These are phyloP conservation scores for Quercus lobata DNA, from an alignment of 331 rosid species.

Conservation along the genomic window DNA sequence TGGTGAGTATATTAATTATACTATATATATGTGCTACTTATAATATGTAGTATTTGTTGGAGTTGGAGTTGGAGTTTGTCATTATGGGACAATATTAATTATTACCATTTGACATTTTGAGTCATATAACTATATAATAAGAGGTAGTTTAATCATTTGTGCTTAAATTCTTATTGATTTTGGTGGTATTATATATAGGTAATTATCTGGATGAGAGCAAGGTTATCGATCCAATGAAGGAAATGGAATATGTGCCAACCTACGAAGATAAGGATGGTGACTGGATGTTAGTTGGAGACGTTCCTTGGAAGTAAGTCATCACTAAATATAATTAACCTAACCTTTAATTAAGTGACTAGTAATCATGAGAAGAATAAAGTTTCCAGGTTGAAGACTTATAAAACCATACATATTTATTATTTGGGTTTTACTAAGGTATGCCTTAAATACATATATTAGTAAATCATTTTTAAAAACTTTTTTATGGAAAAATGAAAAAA, in stretches of 20 bases:
- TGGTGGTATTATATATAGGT: neutral
- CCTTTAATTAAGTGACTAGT: neutral
- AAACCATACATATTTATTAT: too few species aligned
- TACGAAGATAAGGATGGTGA: conserved; percentile 34
- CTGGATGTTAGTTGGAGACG: conserved; percentile 46
- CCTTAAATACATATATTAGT: too few species aligned
- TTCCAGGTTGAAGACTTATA: neutral
- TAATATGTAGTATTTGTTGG: too few species aligned
- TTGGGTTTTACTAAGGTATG: too few species aligned
- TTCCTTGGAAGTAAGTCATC: conserved; percentile 38
- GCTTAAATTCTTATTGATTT: neutral
- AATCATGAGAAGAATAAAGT: neutral
- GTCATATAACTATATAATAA: too few species aligned
- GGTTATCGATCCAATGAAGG: conserved; percentile 21
- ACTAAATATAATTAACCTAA: neutral
- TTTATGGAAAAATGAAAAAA: too few species aligned
- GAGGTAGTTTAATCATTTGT: too few species aligned
- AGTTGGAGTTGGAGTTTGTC: too few species aligned
- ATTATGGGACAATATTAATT: too few species aligned
- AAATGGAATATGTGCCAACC: conserved; percentile 20
- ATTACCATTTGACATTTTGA: too few species aligned
- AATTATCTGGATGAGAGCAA: neutral
- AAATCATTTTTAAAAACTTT: too few species aligned
- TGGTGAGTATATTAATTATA: neutral
- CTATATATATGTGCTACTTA: too few species aligned